Percentiles rank a stretch among this genome's conserved stretches.
Evolutionary conservation across 1,139 yeast genomes (phyloP).

Genomic region (Blastobotrys apis): DNA sequence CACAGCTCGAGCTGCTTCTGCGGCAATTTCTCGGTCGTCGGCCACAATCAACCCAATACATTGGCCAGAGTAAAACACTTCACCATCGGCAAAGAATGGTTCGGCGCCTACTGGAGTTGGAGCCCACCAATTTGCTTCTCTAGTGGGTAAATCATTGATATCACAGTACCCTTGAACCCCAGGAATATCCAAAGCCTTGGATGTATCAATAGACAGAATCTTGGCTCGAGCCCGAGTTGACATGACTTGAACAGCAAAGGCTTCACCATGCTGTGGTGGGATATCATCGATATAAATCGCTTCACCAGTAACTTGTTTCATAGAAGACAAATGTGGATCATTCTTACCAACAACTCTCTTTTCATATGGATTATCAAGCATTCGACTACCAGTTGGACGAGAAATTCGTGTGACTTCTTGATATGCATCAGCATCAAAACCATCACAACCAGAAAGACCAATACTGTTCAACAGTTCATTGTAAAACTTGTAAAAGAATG

Average conservation of each 20-base stretch:
- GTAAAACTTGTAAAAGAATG: constrained; percentile 44
- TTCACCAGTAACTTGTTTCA: constrained; percentile 45
- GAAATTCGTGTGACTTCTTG: constrained; percentile 36
- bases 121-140: constrained; percentile 42
- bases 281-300: constrained; percentile 44
- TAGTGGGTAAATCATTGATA: constrained; percentile 37
- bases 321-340: constrained; percentile 41
- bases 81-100: constrained; percentile 41
- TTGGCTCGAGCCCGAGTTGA: constrained; percentile 44
- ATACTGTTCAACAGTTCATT: constrained; percentile 28
- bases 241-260: constrained; percentile 42
- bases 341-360: constrained; percentile 38
- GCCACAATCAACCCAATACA: constrained; percentile 44
- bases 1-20: constrained; percentile 43
- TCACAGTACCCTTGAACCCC: constrained; percentile 43
- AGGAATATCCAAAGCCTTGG: constrained; percentile 37
- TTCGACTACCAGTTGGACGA: constrained; percentile 39
- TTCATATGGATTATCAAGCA: constrained; percentile 38
- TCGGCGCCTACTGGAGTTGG: constrained; percentile 40
- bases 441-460: constrained; percentile 8
- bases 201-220: constrained; percentile 37
- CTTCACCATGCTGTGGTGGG: constrained; percentile 40
- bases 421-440: constrained; percentile 33
- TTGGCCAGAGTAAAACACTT: constrained; percentile 42
- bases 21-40: constrained; percentile 38